Conservation (phyloP, 2,329 filamentous ascomycete genomes). For the Aspergillus awamori region DNA sequence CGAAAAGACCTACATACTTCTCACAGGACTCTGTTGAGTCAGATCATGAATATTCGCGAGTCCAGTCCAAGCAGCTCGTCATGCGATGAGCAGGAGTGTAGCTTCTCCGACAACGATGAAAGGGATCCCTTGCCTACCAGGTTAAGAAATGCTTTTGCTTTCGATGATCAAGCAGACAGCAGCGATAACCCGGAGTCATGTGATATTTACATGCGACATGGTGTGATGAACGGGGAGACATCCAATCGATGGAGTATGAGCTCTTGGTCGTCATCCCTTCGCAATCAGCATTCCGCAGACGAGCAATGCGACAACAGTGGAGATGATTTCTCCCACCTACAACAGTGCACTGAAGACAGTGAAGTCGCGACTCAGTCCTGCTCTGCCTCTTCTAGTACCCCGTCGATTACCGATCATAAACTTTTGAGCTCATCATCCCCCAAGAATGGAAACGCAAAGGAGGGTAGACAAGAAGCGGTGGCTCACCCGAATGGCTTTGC, state of each 20-base stretch:
- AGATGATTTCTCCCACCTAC: constrained; percentile 37
- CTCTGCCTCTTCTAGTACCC: constrained; percentile 37
- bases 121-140: constrained; percentile 60
- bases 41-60: constrained; percentile 54
- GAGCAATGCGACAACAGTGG: constrained; percentile 41
- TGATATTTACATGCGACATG: constrained; percentile 25
- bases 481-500: constrained; percentile 47
- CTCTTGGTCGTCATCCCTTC: constrained; percentile 49
- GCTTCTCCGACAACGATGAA: constrained; percentile 53
- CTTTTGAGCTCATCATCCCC: constrained; percentile 16
- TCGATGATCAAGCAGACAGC: constrained; percentile 37
- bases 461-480: constrained; percentile 39
- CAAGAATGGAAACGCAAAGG: constrained; percentile 38
- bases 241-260: constrained; percentile 48
- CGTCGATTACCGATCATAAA: constrained; percentile 42
- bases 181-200: constrained; percentile 35
- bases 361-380: constrained; percentile 38
- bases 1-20: constrained; percentile 34
- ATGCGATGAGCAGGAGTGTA: constrained; percentile 42
- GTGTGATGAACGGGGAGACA: constrained; percentile 25
- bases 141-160: constrained; percentile 51
- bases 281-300: constrained; percentile 39
- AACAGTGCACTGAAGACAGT: constrained; percentile 29
- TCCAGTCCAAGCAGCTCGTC: constrained; percentile 47
- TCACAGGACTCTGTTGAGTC: constrained; percentile 49